A percentile compares a stretch with the other conserved stretches of the same genome.
Conservation (phyloP, 148 eudicot genomes). For the Vaccinium macrocarpon region DNA sequence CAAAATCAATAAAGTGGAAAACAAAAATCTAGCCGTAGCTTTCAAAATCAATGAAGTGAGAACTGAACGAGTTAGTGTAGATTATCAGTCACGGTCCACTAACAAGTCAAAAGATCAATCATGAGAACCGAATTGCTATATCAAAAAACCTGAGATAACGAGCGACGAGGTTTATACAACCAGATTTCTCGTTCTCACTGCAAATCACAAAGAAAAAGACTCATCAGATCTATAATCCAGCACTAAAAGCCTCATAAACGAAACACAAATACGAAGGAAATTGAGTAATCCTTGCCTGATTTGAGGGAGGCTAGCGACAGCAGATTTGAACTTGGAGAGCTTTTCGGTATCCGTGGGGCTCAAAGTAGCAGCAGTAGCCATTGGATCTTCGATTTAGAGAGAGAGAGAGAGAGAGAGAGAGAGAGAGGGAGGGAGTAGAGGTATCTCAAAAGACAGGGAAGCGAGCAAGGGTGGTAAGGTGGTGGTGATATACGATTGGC, state of each 20-base stretch:
- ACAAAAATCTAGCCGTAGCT: background rate
- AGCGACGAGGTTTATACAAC: conserved; percentile 81
- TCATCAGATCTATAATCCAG: conserved; percentile 16
- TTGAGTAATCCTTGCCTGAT: conserved; percentile 46
- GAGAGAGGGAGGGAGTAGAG: background rate
- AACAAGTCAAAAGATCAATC: background rate
- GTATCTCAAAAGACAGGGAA: background rate
- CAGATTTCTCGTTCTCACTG: conserved; percentile 98
- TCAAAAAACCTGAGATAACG: conserved; percentile 79
- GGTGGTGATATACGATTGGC: background rate
- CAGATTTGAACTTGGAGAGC: conserved; percentile 53
- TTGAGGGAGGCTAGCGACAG: conserved; percentile 48
- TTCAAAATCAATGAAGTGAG: background rate
- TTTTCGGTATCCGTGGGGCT: conserved; percentile 49
- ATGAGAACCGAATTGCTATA: background rate
- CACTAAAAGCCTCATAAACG: background rate
- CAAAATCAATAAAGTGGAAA: background rate
- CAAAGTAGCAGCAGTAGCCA: conserved; percentile 50
- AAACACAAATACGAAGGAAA: background rate
- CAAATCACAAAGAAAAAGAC: conserved; percentile 13
- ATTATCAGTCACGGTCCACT: background rate
- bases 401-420: background rate
- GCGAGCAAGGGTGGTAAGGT: background rate
- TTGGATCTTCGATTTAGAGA: conserved; percentile 24
- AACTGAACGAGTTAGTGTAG: background rate